phyloP scores from a whole-genome alignment of 768 basidiomycete species.

The Suillus subalutaceus region DNA sequence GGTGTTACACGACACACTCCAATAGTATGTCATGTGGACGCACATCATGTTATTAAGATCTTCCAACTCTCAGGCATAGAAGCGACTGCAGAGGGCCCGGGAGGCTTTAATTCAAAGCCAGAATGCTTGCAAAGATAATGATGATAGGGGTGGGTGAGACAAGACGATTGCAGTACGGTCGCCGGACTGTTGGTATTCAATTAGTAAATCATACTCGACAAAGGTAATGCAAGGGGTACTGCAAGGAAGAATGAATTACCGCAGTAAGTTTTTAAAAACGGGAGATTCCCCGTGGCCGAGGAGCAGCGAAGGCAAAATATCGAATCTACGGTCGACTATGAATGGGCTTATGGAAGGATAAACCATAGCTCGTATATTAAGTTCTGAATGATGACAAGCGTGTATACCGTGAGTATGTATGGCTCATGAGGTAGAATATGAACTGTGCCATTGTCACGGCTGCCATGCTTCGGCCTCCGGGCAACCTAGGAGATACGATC shows the following conservation, averaged over 20 bases:
- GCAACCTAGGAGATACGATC: neutral
- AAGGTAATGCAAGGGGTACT: neutral
- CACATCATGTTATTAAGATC: neutral
- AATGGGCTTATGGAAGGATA: neutral
- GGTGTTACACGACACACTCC: neutral
- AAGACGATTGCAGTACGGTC: neutral
- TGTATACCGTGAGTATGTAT: neutral
- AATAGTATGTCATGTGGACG: neutral
- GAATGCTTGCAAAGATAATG: neutral
- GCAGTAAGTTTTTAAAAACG: neutral
- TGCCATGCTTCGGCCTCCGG: neutral
- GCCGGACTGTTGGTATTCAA: neutral
- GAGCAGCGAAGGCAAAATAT: neutral
- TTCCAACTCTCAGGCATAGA: neutral
- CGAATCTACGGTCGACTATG: neutral
- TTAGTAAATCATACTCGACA: neutral
- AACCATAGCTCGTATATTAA: neutral
- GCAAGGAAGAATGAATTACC: neutral
- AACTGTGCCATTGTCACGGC: neutral
- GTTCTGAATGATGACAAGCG: neutral
- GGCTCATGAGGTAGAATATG: neutral
- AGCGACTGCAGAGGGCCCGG: neutral
- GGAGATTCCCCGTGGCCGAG: neutral
- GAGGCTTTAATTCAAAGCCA: neutral
- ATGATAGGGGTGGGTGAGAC: neutral